These are phyloP conservation scores for Fallopia convolvulus DNA, from an alignment of 148 eudicot genomes.

Conservation along the genomic window DNA sequence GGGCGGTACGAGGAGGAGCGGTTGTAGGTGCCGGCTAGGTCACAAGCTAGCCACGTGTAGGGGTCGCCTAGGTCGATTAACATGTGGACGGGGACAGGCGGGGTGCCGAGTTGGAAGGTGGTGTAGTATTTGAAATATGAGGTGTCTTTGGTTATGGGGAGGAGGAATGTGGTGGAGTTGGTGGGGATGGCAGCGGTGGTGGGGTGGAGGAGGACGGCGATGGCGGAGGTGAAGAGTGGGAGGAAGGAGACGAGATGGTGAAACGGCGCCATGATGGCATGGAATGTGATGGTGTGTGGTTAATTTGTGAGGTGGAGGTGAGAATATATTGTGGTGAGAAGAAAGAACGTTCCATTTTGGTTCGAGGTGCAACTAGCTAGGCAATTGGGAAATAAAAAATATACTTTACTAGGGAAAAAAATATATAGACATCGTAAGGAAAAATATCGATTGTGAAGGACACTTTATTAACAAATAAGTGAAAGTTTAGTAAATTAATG, in stretches of 20 bases:
- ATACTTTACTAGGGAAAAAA: no score
- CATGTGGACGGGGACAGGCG: slow-evolving; percentile 14
- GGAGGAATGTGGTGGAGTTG: slow-evolving; percentile 5
- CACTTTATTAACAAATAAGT: no score
- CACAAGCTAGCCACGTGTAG: slow-evolving; percentile 23
- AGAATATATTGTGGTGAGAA: background rate
- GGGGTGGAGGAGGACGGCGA: background rate
- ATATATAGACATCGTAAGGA: no score
- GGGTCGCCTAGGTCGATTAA: slow-evolving; percentile 14
- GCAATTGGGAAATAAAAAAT: no score
- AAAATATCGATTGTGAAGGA: no score
- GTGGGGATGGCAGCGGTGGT: background rate
- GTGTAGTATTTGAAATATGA: slow-evolving; percentile 23
- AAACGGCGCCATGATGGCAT: background rate
- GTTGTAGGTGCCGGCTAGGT: slow-evolving; percentile 17
- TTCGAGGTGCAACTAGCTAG: no score
- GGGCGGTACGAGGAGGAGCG: slow-evolving; percentile 14
- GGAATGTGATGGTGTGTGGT: background rate
- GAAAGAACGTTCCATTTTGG: no score
- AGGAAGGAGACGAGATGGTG: background rate
- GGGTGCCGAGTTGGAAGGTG: slow-evolving; percentile 23
- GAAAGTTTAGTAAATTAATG: no score
- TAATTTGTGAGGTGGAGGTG: background rate
- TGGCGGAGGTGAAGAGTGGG: background rate
- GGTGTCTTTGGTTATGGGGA: slow-evolving; percentile 27